phyloP scores from a whole-genome alignment of 495 filamentous ascomycete genomes.

The Penicillium daleae region DNA sequence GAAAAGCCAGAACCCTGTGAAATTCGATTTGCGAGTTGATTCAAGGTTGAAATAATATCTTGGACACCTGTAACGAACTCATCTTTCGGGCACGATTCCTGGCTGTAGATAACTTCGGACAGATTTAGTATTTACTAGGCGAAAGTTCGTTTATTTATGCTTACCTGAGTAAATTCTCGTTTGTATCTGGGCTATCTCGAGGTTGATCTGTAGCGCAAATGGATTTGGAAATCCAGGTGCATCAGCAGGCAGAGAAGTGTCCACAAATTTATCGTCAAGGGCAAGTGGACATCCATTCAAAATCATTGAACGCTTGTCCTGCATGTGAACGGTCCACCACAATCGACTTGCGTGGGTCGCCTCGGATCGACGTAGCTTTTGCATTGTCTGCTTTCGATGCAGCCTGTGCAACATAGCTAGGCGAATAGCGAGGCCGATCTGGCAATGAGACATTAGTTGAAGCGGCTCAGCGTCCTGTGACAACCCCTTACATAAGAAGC shows the following conservation, averaged over 20 bases:
- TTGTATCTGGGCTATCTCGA: constrained; percentile 15
- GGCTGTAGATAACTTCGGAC: constrained; percentile 8
- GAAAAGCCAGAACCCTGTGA: not conserved
- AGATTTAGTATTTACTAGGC: not conserved
- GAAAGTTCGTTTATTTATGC: no score
- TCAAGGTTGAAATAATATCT: constrained; percentile 12
- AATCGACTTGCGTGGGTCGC: constrained; percentile 6
- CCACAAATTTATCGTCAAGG: constrained; percentile 6
- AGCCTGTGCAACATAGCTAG: constrained; percentile 10
- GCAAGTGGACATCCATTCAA: constrained; percentile 1
- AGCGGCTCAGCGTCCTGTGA: no score
- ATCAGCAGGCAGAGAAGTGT: not conserved
- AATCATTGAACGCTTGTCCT: constrained; percentile 13
- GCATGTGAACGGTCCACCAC: constrained; percentile 17
- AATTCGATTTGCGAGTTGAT: constrained; percentile 2
- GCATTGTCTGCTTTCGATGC: constrained; percentile 4
- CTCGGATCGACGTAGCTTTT: constrained; percentile 12
- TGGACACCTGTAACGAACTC: constrained; percentile 6
- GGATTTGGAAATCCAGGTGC: constrained; percentile 14
- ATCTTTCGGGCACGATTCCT: constrained; percentile 5
- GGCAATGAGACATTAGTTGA: not conserved
- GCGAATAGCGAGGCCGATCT: constrained; percentile 11
- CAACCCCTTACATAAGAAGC: constrained; percentile 8
- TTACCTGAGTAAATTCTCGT: constrained; percentile 10
- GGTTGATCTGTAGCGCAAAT: constrained; percentile 10